A percentile compares a stretch with the other conserved stretches of the same genome.
Conservation (phyloP, 164 flowering plant genomes). For the Berberis thunbergii region DNA sequence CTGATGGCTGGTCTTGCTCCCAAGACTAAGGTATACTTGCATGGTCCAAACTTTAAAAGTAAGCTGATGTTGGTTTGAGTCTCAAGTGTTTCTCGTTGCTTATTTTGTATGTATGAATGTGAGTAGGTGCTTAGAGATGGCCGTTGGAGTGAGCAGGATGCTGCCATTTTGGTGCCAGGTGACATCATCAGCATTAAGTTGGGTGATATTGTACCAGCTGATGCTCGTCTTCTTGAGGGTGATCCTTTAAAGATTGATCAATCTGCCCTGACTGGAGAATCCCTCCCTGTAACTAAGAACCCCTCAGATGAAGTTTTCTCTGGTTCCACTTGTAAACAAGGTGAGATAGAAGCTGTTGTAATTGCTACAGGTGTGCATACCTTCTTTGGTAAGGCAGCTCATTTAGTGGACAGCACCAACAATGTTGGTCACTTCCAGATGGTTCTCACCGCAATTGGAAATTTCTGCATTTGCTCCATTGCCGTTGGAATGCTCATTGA, state of each 20-base stretch:
- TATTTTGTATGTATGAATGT: not conserved
- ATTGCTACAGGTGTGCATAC: conserved; percentile 84
- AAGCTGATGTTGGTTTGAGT: not conserved
- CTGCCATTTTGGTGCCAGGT: conserved; percentile 71
- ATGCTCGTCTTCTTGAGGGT: conserved; percentile 84
- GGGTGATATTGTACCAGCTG: conserved; percentile 76
- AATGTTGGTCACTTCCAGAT: conserved; percentile 77
- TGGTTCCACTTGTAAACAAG: conserved; percentile 80
- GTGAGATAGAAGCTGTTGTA: conserved; percentile 73
- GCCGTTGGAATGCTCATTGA: conserved; percentile 57
- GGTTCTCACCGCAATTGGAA: conserved; percentile 77
- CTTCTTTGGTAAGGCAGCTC: conserved; percentile 82
- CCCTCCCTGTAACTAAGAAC: conserved; percentile 69
- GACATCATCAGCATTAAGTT: conserved; percentile 67
- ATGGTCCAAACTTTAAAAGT: not conserved
- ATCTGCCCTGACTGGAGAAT: conserved; percentile 77
- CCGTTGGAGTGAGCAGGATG: conserved; percentile 76
- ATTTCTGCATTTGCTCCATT: conserved; percentile 72
- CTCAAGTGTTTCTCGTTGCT: not conserved
- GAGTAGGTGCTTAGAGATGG: conserved; percentile 69
- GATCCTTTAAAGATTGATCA: conserved; percentile 76
- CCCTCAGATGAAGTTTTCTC: conserved; percentile 74
- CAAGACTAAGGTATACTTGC: conserved; percentile 50
- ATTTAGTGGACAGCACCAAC: conserved; percentile 74
- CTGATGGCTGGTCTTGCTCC: conserved; percentile 85